Evolutionary conservation across 139 green algal genomes (phyloP), one percentile per base, ranked within the genome.

Genomic region (Chlorella vulgaris): DNA sequence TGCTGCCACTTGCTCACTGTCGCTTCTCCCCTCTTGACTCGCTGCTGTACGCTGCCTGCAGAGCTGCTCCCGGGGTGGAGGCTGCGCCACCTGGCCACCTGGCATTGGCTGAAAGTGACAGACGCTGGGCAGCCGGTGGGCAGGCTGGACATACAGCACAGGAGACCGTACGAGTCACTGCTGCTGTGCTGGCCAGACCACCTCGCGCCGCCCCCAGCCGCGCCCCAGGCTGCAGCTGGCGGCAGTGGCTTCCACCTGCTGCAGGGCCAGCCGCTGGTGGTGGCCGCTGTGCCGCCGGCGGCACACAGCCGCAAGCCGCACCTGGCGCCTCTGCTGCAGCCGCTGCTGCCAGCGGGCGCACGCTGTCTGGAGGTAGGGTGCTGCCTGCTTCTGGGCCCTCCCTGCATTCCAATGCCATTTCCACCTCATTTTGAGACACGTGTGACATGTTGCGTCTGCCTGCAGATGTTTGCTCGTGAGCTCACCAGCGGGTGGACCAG

Each of bases 391-490:
- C n/a, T n/a, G n/a, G n/a, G n/a, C n/a, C n/a, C n/a, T n/a, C n/a
- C n/a, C n/a, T n/a, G n/a, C n/a, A n/a, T n/a, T n/a, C n/a, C n/a
- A n/a, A n/a, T n/a, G n/a, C n/a, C n/a, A 4, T 67, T 36, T 3
- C 19, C 4, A 70, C 15, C 63, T 31, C 22, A 35, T 35, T 31
- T 36, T 67, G n/a, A n/a, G n/a, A n/a, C n/a, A n/a, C n/a, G n/a
- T n/a, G n/a, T n/a, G n/a, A n/a, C n/a, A n/a, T n/a, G n/a, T 0
- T 36, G 7, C 7, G 71, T 36, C 50, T 75, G 70, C 21, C 58
- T 4, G 24, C 91, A 96, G 91, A 89, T 96, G 81, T 96, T 96
- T 93, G 92, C 91, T 0, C 84, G 93, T 13, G 90, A 96, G 85
- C 73, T 96, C 80, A 62, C 78, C n/a, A 67, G 85, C 19, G 88